Conservation (phyloP, 371 early-diverging fungal species). For the Mortierella sp. region DNA sequence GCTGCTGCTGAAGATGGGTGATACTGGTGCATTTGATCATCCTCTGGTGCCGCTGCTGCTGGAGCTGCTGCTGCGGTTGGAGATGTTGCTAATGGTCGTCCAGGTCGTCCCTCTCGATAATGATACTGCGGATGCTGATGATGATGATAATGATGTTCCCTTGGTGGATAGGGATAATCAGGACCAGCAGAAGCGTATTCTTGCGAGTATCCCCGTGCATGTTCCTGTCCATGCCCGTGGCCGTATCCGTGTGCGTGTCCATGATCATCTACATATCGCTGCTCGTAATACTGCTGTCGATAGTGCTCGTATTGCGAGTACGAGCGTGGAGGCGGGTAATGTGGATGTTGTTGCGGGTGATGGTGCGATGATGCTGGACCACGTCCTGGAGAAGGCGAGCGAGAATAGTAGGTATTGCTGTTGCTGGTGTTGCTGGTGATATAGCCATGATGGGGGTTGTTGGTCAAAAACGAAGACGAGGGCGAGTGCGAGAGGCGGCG, state of each 20-base stretch:
- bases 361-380: neutral
- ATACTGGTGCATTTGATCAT: neutral
- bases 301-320: neutral
- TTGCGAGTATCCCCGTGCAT: neutral
- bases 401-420: conserved; percentile 2
- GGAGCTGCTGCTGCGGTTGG: neutral
- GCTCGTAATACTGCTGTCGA: neutral
- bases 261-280: neutral
- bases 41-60: neutral
- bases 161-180: neutral
- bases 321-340: neutral
- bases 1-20: neutral
- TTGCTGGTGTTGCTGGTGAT: neutral
- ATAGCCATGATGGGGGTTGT: neutral
- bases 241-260: neutral
- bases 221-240: neutral
- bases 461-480: neutral
- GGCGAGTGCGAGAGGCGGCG: neutral
- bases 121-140: neutral
- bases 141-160: neutral
- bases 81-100: too few species aligned
- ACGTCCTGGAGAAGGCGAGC: neutral
- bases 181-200: neutral
- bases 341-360: neutral
- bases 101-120: too few species aligned